phyloP scores from a whole-genome alignment of 371 early-diverging fungal genomes.

The Mortierella sp. region DNA sequence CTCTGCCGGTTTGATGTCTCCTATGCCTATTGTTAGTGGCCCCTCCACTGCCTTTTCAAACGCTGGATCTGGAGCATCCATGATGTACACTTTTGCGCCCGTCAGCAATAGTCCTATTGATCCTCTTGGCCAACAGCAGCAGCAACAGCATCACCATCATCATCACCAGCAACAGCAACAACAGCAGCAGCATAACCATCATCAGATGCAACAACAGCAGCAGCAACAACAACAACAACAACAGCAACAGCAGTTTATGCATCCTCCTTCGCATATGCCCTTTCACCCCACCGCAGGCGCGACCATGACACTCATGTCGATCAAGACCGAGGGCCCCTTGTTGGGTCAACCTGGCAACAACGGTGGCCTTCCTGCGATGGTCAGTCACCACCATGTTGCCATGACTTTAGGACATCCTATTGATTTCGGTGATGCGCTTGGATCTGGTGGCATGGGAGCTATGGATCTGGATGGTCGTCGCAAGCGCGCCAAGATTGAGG shows the following conservation, averaged over 20 bases:
- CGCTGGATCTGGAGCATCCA: constrained; percentile 1
- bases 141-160: constrained; percentile 17
- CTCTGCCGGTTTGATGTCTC: constrained; percentile 5
- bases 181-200: constrained; percentile 27
- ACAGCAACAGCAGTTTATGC: constrained; percentile 28
- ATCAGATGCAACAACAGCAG: constrained; percentile 22
- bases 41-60: not conserved
- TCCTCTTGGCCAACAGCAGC: constrained; percentile 17
- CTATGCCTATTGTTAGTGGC: constrained; percentile 4
- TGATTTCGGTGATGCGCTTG: constrained; percentile 24
- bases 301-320: constrained; percentile 39
- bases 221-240: constrained; percentile 35
- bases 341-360: constrained; percentile 11
- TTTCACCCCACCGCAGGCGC: constrained; percentile 16
- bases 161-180: constrained; percentile 16
- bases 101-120: constrained; percentile 10
- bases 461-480: constrained; percentile 30
- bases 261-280: constrained; percentile 10
- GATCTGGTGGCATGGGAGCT: constrained; percentile 18
- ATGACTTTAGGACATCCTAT: constrained; percentile 16
- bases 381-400: constrained; percentile 1
- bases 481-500: constrained; percentile 44
- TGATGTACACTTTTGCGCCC: constrained; percentile 16
- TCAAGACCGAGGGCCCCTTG: constrained; percentile 32
- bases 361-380: not conserved